Base-by-base conservation (phyloP, 1,284 basidiomycete species). In the Abortiporus biennis region DNA sequence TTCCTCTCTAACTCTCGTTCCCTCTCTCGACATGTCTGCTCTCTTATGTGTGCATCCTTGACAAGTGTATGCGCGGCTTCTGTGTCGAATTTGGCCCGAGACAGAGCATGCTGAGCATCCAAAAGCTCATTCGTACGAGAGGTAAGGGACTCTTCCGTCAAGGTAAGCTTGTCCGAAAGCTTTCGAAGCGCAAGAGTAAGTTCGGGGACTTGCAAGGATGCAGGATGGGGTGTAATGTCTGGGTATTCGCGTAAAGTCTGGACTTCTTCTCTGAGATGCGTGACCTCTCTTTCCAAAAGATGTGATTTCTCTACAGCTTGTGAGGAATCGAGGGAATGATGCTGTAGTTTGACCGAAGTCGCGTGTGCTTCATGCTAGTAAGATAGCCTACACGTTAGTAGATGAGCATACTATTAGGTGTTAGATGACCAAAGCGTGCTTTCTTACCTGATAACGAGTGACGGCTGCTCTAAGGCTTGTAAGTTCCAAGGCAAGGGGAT, bases 401-500 rank as follows among this genome's bases (percentile, higher is more conserved):
- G 49, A 54, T 54, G 56, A 58, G 54, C 53, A 41, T 36, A 40
- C 40, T 38, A 50, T n/a, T n/a, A n/a, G n/a, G n/a, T 45, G 44
- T 38, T 36, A 43, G 43, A 45, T 43, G 44, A 43, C 34, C 34
- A 32, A 40, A 43, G 43, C 42, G 33, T 30, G 40, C 27, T 41
- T 33, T 48, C 62, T 51, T 60, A 77, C 80, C 73, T 83, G 85
- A 52, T 83, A 88, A 36, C 77, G 76, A 33, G 67, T 62, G 4
- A 85, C 70, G 2, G 83, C 76, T n/a, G 67, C 61, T 41, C 80
- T 74, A 16, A 87, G 69, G 46, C 78, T 80, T 15, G 67, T 53
- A 22, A 89, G 68, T 61, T 89, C 84, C 22, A 76, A 61, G 8
- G 73, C 67, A 20, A 88, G 67, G 9, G 85, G 85, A 53, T 88